Conservation (phyloP, 306 rosid species). For the Biancaea sappan region DNA sequence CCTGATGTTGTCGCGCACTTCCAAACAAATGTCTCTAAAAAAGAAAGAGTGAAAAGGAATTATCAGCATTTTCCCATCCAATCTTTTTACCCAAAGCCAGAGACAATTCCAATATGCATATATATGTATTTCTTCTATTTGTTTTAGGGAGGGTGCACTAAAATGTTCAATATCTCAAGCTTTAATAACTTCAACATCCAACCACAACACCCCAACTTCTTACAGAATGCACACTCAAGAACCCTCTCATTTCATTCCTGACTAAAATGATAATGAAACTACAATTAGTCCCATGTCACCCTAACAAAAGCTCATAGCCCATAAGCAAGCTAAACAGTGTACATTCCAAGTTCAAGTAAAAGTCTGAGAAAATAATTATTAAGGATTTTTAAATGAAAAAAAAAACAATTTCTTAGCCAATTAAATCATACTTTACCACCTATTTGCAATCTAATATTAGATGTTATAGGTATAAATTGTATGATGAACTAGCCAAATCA, state of each 20-base stretch:
- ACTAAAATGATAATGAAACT: background rate
- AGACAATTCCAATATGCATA: conserved; percentile 5
- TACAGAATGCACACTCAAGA: background rate
- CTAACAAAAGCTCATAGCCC: conserved; percentile 4
- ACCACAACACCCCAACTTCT: conserved; percentile 2
- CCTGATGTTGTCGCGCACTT: conserved; percentile 79
- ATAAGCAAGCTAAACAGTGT: conserved; percentile 22
- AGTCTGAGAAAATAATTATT: conserved; percentile 15
- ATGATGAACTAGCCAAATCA: conserved; percentile 8
- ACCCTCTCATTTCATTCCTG: background rate
- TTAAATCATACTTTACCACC: background rate
- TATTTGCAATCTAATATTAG: conserved; percentile 10
- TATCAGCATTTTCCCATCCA: conserved; percentile 11
- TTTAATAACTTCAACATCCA: conserved; percentile 3
- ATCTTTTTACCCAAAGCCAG: conserved; percentile 8
- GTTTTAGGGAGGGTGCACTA: too few species aligned
- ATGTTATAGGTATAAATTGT: conserved; percentile 5
- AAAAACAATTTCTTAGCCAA: background rate
- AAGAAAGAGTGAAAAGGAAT: conserved; percentile 32
- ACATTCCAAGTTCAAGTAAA: conserved; percentile 21
- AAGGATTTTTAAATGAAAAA: background rate
- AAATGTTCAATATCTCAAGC: conserved; percentile 13
- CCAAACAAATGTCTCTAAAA: conserved; percentile 92
- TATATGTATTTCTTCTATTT: too few species aligned
- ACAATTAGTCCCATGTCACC: background rate